These are phyloP conservation scores for Penicillium crystallinum DNA, from an alignment of 495 filamentous ascomycete genomes.

Conservation along the genomic window DNA sequence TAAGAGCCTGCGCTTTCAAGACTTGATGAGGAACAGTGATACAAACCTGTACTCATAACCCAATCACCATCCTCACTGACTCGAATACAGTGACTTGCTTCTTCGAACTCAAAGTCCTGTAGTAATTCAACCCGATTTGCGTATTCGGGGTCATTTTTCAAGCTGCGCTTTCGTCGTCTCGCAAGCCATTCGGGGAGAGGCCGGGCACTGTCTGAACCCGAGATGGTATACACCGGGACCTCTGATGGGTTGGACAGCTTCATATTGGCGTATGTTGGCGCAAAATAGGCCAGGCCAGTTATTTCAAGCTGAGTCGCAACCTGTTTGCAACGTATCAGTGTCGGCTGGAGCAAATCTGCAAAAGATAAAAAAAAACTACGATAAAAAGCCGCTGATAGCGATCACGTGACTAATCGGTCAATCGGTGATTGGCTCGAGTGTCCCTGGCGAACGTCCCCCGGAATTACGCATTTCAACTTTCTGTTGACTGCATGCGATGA, in stretches of 20 bases:
- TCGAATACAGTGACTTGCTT: slow-evolving; percentile 88
- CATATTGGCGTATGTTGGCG: slow-evolving; percentile 57
- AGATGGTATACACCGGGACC: slow-evolving; percentile 94
- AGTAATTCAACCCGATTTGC: slow-evolving; percentile 90
- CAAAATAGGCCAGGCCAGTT: slow-evolving; percentile 2
- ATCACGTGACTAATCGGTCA: slow-evolving; percentile 24
- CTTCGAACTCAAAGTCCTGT: slow-evolving; percentile 98
- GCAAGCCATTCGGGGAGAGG: slow-evolving; percentile 95
- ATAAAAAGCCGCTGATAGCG: slow-evolving; percentile 35
- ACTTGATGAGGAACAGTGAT: background rate
- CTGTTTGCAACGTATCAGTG: background rate
- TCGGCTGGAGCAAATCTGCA: slow-evolving; percentile 16
- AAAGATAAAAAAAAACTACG: slow-evolving; percentile 45
- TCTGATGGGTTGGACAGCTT: slow-evolving; percentile 82
- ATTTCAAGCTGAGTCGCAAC: background rate
- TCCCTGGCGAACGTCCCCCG: slow-evolving; percentile 25
- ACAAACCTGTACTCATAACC: slow-evolving; percentile 91
- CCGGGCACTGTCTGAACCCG: slow-evolving; percentile 83
- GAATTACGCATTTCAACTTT: slow-evolving; percentile 17
- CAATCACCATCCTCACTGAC: slow-evolving; percentile 96
- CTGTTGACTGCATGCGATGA: slow-evolving; percentile 6
- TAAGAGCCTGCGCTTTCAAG: slow-evolving; percentile 11
- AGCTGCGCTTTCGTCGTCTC: slow-evolving; percentile 81
- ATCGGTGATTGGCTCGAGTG: slow-evolving; percentile 24
- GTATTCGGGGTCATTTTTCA: slow-evolving; percentile 91